These are phyloP conservation scores for Aspergillus viridinutans DNA, from an alignment of 2,329 filamentous ascomycete genomes.

Conservation along the genomic window DNA sequence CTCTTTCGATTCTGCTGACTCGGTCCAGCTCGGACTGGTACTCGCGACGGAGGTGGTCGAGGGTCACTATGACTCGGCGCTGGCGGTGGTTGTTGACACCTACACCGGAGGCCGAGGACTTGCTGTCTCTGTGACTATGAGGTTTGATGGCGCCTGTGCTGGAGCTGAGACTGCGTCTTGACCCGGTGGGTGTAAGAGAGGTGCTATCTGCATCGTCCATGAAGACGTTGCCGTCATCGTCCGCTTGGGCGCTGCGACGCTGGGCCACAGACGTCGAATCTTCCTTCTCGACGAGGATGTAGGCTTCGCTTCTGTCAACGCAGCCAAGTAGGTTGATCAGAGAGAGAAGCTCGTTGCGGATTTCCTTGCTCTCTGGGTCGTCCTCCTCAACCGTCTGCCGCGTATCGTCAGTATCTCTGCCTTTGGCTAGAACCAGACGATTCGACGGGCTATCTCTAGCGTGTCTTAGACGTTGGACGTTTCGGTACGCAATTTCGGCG, in stretches of 20 bases:
- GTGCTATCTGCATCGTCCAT: constrained; percentile 34
- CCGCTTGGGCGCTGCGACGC: constrained; percentile 41
- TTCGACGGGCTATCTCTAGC: constrained; percentile 31
- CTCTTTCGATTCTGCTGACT: constrained; percentile 80
- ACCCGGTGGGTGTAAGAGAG: constrained; percentile 13
- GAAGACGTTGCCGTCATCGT: constrained; percentile 37
- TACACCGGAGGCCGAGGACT: constrained; percentile 15
- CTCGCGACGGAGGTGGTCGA: constrained; percentile 80
- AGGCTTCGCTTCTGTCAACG: constrained; percentile 75
- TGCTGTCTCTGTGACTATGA: constrained; percentile 18
- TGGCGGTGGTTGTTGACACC: constrained; percentile 12
- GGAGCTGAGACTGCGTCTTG: constrained; percentile 18
- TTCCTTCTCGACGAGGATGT: constrained; percentile 56
- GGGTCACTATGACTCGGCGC: constrained; percentile 74
- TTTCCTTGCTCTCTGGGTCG: constrained; percentile 50
- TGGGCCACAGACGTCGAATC: constrained; percentile 38
- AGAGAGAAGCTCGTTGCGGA: constrained; percentile 71
- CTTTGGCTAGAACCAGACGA: constrained; percentile 34
- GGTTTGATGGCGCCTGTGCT: constrained; percentile 19
- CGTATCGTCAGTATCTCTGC: constrained; percentile 29
- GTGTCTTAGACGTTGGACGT: constrained; percentile 49
- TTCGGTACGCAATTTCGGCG: constrained; percentile 54
- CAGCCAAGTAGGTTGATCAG: constrained; percentile 91
- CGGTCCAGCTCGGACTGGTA: constrained; percentile 89
- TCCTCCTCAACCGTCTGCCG: constrained; percentile 33